These are phyloP conservation scores for Epichloe typhina DNA, from an alignment of 2,329 filamentous ascomycete genomes.

Conservation along the genomic window DNA sequence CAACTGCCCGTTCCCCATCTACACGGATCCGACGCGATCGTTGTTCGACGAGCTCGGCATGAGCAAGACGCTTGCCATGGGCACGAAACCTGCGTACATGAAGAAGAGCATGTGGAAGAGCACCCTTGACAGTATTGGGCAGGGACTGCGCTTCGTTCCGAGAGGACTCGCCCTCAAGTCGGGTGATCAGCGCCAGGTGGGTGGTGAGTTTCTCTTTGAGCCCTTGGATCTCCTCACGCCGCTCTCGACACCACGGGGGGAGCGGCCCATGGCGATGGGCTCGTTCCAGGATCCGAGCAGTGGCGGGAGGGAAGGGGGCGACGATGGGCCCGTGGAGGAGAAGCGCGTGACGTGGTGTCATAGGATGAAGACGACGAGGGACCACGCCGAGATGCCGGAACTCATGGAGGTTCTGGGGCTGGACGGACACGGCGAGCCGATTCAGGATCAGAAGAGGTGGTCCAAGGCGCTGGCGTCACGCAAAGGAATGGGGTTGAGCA, in stretches of 20 bases:
- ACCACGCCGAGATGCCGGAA: slow-evolving; percentile 60
- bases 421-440: slow-evolving; percentile 26
- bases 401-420: slow-evolving; percentile 50
- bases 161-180: slow-evolving; percentile 46
- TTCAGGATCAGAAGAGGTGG: slow-evolving; percentile 31
- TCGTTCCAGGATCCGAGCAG: slow-evolving; percentile 10
- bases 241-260: slow-evolving; percentile 27
- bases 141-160: slow-evolving; percentile 45
- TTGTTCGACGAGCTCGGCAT: slow-evolving; percentile 58
- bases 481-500: slow-evolving; percentile 40
- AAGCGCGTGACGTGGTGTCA: slow-evolving; percentile 68
- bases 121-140: slow-evolving; percentile 38
- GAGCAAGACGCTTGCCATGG: slow-evolving; percentile 48
- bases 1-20: slow-evolving; percentile 58
- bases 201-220: slow-evolving; percentile 70
- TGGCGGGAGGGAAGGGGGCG: slow-evolving; percentile 9
- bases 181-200: slow-evolving; percentile 55
- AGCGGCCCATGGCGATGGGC: slow-evolving; percentile 13
- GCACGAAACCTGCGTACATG: slow-evolving; percentile 51
- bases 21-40: slow-evolving; percentile 56
- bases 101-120: slow-evolving; percentile 38
- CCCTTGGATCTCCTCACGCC: slow-evolving; percentile 32
- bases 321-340: slow-evolving; percentile 26
- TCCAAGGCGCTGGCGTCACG: slow-evolving; percentile 30
- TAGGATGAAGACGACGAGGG: slow-evolving; percentile 65